Evolutionary conservation across 2,329 filamentous ascomycete genomes (phyloP), one percentile per base, ranked within the genome.

Genomic region (Pestalotiopsis fici): DNA sequence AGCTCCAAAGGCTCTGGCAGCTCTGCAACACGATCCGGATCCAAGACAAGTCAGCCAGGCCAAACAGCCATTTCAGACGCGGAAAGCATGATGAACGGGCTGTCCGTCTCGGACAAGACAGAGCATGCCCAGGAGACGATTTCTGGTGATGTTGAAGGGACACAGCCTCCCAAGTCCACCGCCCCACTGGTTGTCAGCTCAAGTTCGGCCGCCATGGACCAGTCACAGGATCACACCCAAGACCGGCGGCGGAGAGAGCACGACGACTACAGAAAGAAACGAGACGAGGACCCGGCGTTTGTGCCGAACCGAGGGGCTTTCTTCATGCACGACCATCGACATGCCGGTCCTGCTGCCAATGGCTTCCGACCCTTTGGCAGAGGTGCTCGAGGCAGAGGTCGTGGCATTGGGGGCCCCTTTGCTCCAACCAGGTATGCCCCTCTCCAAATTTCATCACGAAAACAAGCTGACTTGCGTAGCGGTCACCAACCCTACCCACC

Each of bases 311-410:
- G 95, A 71, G 96, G 96, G 68, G 91, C 93, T 69, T 98, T 98
- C 84, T 98, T 98, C 83, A 94, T 98, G 89, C 95, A 98, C 79
- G 96, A 98, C 78, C 93, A 96, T 75, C 89, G 94, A 69, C 91
- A 93, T 73, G 88, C 92, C 66, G 91, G 91, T n/a, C 88, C 91
- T 57, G 89, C 90, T 71, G 87, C 90, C 65, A 95, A 95, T 79
- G 92, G 92, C 65, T 94, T 95, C 79, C 86, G 92, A 67, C 88
- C 90, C 13, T 92, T 91, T 78, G 87, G 87, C 37, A 86, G 91
- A 79, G 90, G 89, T 47, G 83, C 89, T 71, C 84, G 88, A 79
- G 93, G 89, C 62, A 82, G 88, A 75, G 86, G 87, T 67, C 83
- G 86, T 68, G 88, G 89, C 68, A 86, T 87, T 72, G 86, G 84